Conservation (phyloP, 371 early-diverging fungal genomes). For the Saksenaea vasiformis region DNA sequence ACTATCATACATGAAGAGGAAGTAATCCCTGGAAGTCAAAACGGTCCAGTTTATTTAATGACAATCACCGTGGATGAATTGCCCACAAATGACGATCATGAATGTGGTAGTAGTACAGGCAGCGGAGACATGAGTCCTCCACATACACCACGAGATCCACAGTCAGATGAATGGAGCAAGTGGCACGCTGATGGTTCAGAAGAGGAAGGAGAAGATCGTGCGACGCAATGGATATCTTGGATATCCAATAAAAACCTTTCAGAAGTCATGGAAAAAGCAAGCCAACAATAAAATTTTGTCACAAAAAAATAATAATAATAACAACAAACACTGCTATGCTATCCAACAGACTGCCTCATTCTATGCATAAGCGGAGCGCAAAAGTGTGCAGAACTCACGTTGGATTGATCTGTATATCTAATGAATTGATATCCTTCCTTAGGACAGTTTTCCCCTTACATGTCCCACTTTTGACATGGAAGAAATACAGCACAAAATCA, state of each 20-base stretch:
- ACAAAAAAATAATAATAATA: neutral
- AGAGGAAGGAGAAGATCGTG: conserved; percentile 12
- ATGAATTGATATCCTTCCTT: no score
- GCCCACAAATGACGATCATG: neutral
- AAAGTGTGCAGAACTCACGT: no score
- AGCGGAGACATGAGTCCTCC: neutral
- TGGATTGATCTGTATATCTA: no score
- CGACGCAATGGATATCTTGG: conserved; percentile 24
- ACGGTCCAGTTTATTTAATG: neutral
- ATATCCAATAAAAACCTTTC: neutral
- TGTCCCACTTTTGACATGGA: no score
- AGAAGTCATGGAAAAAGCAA: neutral
- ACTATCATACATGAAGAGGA: conserved; percentile 12
- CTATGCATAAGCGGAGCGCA: no score
- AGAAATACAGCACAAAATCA: no score
- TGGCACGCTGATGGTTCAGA: conserved; percentile 6
- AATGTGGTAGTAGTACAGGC: neutral
- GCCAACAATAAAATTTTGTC: neutral
- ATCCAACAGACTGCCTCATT: neutral
- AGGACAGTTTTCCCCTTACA: no score
- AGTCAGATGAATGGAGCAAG: neutral
- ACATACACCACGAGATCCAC: neutral
- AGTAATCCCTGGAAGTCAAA: neutral
- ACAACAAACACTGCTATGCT: neutral
- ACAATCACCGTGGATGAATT: conserved; percentile 1